phyloP scores from a whole-genome alignment of 2,329 filamentous ascomycete species.

The Paecilomyces sp. region DNA sequence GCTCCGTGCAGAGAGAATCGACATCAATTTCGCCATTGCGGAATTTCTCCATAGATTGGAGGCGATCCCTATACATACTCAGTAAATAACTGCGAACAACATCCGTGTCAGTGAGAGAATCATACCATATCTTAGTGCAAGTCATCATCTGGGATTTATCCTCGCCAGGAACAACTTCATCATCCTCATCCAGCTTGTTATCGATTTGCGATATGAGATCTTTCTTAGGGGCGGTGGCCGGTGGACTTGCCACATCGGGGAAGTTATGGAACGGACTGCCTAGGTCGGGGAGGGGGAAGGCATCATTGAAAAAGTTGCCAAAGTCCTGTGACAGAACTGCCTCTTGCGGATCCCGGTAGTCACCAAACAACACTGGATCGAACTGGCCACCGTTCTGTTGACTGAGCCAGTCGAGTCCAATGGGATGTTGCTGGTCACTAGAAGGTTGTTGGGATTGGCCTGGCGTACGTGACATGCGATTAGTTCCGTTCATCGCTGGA shows the following conservation, averaged over 20 bases:
- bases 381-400: slow-evolving; percentile 80
- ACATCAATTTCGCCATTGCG: slow-evolving; percentile 89
- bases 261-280: slow-evolving; percentile 68
- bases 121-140: slow-evolving; percentile 91
- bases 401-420: slow-evolving; percentile 58
- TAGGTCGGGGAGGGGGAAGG: slow-evolving; percentile 70
- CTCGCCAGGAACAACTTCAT: slow-evolving; percentile 59
- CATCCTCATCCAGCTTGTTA: slow-evolving; percentile 57
- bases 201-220: slow-evolving; percentile 75
- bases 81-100: slow-evolving; percentile 23
- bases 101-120: slow-evolving; percentile 10
- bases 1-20: slow-evolving; percentile 82
- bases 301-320: slow-evolving; percentile 67
- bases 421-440: slow-evolving; percentile 6
- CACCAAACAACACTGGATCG: slow-evolving; percentile 83
- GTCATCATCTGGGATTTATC: slow-evolving; percentile 61
- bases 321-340: slow-evolving; percentile 67
- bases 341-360: slow-evolving; percentile 85
- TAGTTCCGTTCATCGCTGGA: slow-evolving; percentile 26
- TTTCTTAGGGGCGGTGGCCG: slow-evolving; percentile 46
- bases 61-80: slow-evolving; percentile 66
- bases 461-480: slow-evolving; percentile 22
- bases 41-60: slow-evolving; percentile 80
- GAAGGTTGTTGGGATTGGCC: slow-evolving; percentile 11
- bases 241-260: slow-evolving; percentile 24